These are phyloP conservation scores for Pycnococcus provasolii DNA, from an alignment of 139 green algal species.

Conservation along the genomic window DNA sequence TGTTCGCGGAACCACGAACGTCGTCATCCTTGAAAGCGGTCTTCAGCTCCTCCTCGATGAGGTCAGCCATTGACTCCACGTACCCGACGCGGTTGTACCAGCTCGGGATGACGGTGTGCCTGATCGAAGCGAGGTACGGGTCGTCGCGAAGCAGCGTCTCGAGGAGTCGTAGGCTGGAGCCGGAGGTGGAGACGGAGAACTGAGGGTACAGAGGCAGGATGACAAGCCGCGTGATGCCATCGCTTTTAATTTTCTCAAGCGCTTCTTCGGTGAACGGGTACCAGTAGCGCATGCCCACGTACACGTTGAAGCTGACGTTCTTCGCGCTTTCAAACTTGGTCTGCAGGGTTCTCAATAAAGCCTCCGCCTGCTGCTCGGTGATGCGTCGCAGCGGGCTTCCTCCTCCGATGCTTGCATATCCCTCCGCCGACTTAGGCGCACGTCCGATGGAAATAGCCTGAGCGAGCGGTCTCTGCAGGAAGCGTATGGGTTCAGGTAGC, in stretches of 20 bases:
- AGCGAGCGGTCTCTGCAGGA: slow-evolving; percentile 74
- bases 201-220: slow-evolving; percentile 93
- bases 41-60: slow-evolving; percentile 70
- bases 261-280: slow-evolving; percentile 96
- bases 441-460: slow-evolving; percentile 66
- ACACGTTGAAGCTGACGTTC: slow-evolving; percentile 46
- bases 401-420: slow-evolving; percentile 89
- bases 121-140: slow-evolving; percentile 31
- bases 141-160: slow-evolving; percentile 60
- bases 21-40: slow-evolving; percentile 38
- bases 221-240: slow-evolving; percentile 70
- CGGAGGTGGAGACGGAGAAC: slow-evolving; percentile 89
- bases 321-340: slow-evolving; percentile 25
- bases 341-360: slow-evolving; percentile 49
- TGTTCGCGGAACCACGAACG: slow-evolving; percentile 26
- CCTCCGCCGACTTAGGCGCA: slow-evolving; percentile 60
- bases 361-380: slow-evolving; percentile 82
- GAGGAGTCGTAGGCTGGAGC: slow-evolving; percentile 80
- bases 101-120: slow-evolving; percentile 79
- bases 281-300: slow-evolving; percentile 99
- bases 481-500: slow-evolving; percentile 46
- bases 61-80: slow-evolving; percentile 79
- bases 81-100: slow-evolving; percentile 75
- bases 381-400: slow-evolving; percentile 84
- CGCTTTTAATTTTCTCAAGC: slow-evolving; percentile 68